These are phyloP conservation scores for Globisporangium ultimum DNA, from an alignment of 352 stramenopile species.

Conservation along the genomic window DNA sequence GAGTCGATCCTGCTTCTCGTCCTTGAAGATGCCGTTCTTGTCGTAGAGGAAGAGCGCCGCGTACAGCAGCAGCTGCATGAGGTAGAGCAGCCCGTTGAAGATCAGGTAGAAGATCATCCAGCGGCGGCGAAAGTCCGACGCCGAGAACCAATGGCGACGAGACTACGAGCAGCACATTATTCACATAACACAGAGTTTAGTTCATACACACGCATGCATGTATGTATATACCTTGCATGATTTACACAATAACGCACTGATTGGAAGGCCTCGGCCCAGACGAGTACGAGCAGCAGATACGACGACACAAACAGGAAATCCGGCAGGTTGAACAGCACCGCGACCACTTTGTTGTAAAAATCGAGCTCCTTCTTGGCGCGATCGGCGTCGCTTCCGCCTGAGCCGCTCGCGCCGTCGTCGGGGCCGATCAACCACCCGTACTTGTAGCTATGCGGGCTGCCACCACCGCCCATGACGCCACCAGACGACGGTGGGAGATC, in stretches of 20 bases:
- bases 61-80: conserved; percentile 88
- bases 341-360: conserved; percentile 90
- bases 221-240: too few species aligned
- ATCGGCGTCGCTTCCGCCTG: conserved; percentile 12
- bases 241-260: too few species aligned
- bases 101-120: conserved; percentile 93
- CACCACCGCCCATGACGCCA: conserved; percentile 11
- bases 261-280: conserved; percentile 90
- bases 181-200: background rate
- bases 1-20: conserved; percentile 69
- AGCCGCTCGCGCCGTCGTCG: conserved; percentile 13
- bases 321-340: conserved; percentile 91
- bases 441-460: conserved; percentile 12
- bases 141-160: conserved; percentile 88
- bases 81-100: conserved; percentile 89
- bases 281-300: conserved; percentile 88
- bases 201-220: too few species aligned
- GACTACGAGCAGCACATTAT: conserved; percentile 38
- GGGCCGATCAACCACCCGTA: conserved; percentile 13
- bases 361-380: conserved; percentile 63
- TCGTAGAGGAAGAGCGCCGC: conserved; percentile 84
- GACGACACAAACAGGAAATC: conserved; percentile 91
- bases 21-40: conserved; percentile 75
- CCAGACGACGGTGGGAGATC: conserved; percentile 27
- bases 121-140: conserved; percentile 71